Conservation (phyloP, 106 monocot species). For the Ottelia alismoides region DNA sequence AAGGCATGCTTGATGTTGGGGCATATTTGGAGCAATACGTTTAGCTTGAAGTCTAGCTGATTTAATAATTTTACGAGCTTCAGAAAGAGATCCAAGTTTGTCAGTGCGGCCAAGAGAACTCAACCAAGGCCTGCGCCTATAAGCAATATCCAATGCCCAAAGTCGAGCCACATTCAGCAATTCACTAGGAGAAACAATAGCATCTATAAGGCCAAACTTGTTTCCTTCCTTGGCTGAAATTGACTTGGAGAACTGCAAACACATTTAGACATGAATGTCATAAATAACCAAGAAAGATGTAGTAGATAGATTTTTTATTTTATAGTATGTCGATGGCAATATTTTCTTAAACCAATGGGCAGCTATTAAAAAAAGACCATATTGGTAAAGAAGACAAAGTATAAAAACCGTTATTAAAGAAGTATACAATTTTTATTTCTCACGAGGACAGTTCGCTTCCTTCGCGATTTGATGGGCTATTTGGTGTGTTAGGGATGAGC, state of each 20-base stretch:
- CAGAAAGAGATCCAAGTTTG: conserved; percentile 76
- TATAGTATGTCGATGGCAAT: too few relatives aligned
- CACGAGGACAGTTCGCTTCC: too few relatives aligned
- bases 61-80: conserved; percentile 58
- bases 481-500: too few relatives aligned
- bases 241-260: conserved; percentile 63
- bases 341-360: too few relatives aligned
- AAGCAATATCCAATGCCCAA: conserved; percentile 87
- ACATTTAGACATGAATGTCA: too few relatives aligned
- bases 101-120: conserved; percentile 81
- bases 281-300: too few relatives aligned
- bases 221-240: conserved; percentile 78
- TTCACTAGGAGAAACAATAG: conserved; percentile 40
- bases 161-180: conserved; percentile 53
- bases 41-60: conserved; percentile 66
- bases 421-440: too few relatives aligned
- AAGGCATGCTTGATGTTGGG: conserved; percentile 73
- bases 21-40: conserved; percentile 61
- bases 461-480: too few relatives aligned
- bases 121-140: conserved; percentile 74
- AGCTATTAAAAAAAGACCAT: too few relatives aligned
- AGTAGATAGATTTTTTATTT: too few relatives aligned
- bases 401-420: too few relatives aligned
- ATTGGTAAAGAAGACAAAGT: too few relatives aligned
- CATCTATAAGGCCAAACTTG: conserved; percentile 72